A percentile compares a stretch with the other conserved stretches of the same genome.
phyloP scores from a whole-genome alignment of 2,329 filamentous ascomycete species.

The Blastomyces emzantsi region DNA sequence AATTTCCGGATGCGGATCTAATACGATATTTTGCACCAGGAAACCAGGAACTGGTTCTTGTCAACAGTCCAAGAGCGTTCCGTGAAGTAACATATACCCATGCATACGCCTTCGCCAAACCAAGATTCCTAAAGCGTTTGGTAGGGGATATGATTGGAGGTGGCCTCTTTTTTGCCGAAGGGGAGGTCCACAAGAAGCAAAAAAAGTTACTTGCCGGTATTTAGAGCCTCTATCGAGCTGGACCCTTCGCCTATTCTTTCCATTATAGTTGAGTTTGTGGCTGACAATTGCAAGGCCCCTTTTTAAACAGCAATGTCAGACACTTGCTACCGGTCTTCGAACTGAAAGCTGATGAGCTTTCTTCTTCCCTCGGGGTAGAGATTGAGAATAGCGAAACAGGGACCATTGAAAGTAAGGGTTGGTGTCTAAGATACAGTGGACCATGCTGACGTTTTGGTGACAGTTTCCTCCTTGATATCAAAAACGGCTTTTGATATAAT shows the following conservation, averaged over 20 bases:
- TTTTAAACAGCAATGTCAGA: slow-evolving; percentile 7
- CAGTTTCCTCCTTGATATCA: slow-evolving; percentile 6
- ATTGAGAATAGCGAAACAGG: neutral
- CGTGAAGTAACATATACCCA: slow-evolving; percentile 8
- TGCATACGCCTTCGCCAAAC: slow-evolving; percentile 8
- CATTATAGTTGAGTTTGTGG: neutral
- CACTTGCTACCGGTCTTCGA: slow-evolving; percentile 2
- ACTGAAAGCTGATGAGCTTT: slow-evolving; percentile 4
- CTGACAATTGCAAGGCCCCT: slow-evolving; percentile 2
- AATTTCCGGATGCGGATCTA: slow-evolving; percentile 8
- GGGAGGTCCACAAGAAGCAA: slow-evolving; percentile 5
- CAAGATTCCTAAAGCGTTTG: slow-evolving; percentile 5
- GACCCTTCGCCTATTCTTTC: neutral
- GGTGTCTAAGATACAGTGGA: neutral
- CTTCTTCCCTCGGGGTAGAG: neutral
- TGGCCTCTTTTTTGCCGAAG: slow-evolving; percentile 9
- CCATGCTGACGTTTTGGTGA: neutral
- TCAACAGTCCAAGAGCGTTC: slow-evolving; percentile 7
- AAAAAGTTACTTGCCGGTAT: slow-evolving; percentile 8
- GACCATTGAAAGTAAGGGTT: neutral
- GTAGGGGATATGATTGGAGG: slow-evolving; percentile 1
- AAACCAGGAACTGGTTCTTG: slow-evolving; percentile 3
- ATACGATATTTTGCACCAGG: slow-evolving; percentile 6
- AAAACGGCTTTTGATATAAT: slow-evolving; percentile 8
- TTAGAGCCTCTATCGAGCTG: neutral